Evolutionary conservation across 2,329 filamentous ascomycete genomes (phyloP), one percentile per base, ranked within the genome.

Genomic region (Penicillium sp.): DNA sequence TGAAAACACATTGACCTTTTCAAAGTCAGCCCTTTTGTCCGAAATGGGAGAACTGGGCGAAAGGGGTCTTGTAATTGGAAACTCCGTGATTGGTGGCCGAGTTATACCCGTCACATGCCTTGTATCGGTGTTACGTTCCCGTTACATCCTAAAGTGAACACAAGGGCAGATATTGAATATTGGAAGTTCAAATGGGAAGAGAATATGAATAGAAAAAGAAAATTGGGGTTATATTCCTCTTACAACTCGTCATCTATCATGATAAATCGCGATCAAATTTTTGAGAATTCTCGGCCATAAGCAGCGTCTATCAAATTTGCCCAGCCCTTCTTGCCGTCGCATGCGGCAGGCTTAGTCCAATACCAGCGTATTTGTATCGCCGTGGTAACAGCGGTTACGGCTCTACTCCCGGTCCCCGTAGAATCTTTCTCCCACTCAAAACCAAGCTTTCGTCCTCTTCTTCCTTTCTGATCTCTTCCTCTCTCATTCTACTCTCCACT

Each of bases 381-480:
- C 68, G 65, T 61, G 66, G 70, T 72, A 69, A 71, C 59, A 64
- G 69, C 70, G 71, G 64, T 73, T 73, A 72, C 72, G 71, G 72
- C 63, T 70, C 66, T 66, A 70, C 22, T 44, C 53, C 42, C 67
- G 67, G 69, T 67, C 71, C 71, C 71, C 70, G 71, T 72, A 56
- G 53, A 67, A 66, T 60, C 63, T 69, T 66, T 69, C 66, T 68
- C 67, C 70, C 68, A 69, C 66, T 70, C 66, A 70, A 71, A 71
- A 71, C 66, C 71, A 70, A 71, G 69, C 72, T 74, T 73, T 67
- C 64, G 53, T 65, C 69, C 73, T 70, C 68, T 72, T 69, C 65
- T 66, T 67, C 68, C 69, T 72, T 69, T 66, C 69, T 69, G 45
- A 54, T 66, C 66, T 64, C 65, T 69, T 62, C 66, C 66, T 67